A percentile compares a stretch with the other conserved stretches of the same genome.
phyloP scores from a whole-genome alignment of 805 yeast species.

The Schizosaccharomyces osmophilus region DNA sequence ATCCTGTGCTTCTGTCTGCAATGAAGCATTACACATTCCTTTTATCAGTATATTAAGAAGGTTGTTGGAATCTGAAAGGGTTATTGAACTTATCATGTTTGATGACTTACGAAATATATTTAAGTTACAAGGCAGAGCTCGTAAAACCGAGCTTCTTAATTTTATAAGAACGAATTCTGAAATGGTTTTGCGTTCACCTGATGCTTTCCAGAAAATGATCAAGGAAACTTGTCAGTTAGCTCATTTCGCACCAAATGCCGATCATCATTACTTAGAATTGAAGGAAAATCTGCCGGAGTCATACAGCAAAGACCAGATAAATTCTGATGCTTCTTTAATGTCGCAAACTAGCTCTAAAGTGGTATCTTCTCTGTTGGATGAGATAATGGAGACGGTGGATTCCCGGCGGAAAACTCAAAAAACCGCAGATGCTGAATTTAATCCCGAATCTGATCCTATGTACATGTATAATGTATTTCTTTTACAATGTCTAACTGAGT shows the following conservation, averaged over 20 bases:
- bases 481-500: constrained; percentile 41
- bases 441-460: constrained; percentile 20
- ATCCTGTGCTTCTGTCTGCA: background rate
- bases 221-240: constrained; percentile 4
- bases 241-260: background rate
- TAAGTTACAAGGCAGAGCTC: constrained; percentile 7
- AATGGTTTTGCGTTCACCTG: constrained; percentile 6
- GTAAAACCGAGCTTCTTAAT: constrained; percentile 5
- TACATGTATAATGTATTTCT: constrained; percentile 47
- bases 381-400: background rate
- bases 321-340: background rate
- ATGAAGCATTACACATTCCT: background rate
- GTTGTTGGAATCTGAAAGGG: background rate
- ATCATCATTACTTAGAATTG: background rate
- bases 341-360: background rate
- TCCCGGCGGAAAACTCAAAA: background rate
- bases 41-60: background rate
- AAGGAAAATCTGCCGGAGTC: background rate
- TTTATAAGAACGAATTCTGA: background rate
- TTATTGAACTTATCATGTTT: background rate
- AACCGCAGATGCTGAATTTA: constrained; percentile 6
- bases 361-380: background rate
- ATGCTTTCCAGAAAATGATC: constrained; percentile 5
- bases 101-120: background rate
- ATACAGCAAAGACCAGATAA: background rate